Conservation (phyloP, 148 eudicot species). For the Vaccinium macrocarpon region DNA sequence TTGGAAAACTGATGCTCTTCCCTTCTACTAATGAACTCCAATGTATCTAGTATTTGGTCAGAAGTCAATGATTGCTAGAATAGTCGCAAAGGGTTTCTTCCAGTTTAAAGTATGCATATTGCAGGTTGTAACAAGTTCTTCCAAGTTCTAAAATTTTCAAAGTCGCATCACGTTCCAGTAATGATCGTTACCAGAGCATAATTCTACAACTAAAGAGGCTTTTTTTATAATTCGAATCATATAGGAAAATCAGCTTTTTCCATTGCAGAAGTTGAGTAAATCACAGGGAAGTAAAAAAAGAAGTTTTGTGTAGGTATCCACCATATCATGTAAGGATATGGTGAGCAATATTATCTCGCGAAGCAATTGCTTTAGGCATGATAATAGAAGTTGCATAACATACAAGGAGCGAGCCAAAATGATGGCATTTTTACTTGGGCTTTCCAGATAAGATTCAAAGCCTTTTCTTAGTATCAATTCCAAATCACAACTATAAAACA, state of each 20-base stretch:
- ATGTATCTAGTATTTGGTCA: background rate
- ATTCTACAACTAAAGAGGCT: background rate
- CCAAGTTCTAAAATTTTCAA: background rate
- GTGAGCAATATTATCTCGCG: background rate
- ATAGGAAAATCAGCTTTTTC: background rate
- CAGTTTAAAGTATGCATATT: background rate
- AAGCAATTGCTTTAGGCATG: background rate
- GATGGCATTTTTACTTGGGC: background rate
- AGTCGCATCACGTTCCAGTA: background rate
- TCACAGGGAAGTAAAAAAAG: background rate
- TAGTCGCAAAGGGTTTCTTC: background rate
- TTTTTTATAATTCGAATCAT: background rate
- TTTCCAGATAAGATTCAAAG: slow-evolving; percentile 1
- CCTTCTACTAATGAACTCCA: background rate
- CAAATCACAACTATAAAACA: background rate
- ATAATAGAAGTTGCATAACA: background rate
- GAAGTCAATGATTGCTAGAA: background rate
- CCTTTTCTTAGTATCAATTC: background rate
- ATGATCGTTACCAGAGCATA: background rate
- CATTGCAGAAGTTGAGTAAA: background rate
- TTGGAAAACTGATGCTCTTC: background rate
- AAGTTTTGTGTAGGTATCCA: background rate
- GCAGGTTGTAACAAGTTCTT: background rate
- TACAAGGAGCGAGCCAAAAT: background rate
- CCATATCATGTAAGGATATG: background rate